Conservation (phyloP, 2,329 filamentous ascomycete genomes). For the Colletotrichum lentis region DNA sequence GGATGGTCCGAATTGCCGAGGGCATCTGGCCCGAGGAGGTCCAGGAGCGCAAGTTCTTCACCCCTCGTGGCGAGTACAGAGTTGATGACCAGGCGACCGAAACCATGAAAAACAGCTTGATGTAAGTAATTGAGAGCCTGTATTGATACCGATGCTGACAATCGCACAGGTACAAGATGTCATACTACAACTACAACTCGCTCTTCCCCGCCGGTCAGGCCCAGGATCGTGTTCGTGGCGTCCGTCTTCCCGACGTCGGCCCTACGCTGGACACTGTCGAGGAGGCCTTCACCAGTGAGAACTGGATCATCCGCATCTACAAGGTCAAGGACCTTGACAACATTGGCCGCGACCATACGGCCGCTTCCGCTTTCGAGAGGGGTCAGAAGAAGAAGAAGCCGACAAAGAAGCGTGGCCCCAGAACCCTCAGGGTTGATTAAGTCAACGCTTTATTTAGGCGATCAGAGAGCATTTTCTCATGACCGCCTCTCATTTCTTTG, state of each 20-base stretch:
- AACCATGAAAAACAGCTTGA: slow-evolving; percentile 98
- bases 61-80: slow-evolving; percentile 88
- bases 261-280: slow-evolving; percentile 89
- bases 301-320: slow-evolving; percentile 99
- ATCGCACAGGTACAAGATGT: slow-evolving; percentile 94
- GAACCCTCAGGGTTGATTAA: slow-evolving; percentile 76
- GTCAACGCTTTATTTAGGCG: neutral
- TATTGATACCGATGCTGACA: slow-evolving; percentile 41
- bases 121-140: slow-evolving; percentile 69
- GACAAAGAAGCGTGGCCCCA: slow-evolving; percentile 74
- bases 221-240: slow-evolving; percentile 85
- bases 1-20: slow-evolving; percentile 99
- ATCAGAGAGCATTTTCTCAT: slow-evolving; percentile 23
- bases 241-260: slow-evolving; percentile 80
- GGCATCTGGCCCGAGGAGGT: slow-evolving; percentile 99
- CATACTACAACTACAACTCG: slow-evolving; percentile 95
- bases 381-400: slow-evolving; percentile 86
- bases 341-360: slow-evolving; percentile 84
- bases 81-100: slow-evolving; percentile 93
- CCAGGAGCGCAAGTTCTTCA: slow-evolving; percentile 97
- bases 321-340: slow-evolving; percentile 99
- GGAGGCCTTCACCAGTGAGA: slow-evolving; percentile 98
- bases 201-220: slow-evolving; percentile 94
- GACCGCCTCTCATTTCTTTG: slow-evolving; percentile 29
- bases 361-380: slow-evolving; percentile 74